phyloP scores from a whole-genome alignment of 1,284 basidiomycete genomes.

The Ustilago esculenta region DNA sequence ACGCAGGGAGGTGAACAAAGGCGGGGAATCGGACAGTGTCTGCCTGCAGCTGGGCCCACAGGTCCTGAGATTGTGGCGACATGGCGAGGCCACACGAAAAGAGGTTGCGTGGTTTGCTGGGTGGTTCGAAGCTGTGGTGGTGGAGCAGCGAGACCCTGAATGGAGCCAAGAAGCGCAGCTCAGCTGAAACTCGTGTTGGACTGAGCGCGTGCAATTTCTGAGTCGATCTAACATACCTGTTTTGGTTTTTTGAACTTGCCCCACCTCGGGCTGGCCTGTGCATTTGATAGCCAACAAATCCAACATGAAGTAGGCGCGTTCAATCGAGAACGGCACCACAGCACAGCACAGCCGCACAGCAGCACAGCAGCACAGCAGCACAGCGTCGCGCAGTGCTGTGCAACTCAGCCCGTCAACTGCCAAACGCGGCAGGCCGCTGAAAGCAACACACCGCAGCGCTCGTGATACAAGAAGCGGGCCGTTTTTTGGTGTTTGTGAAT shows the following conservation, averaged over 20 bases:
- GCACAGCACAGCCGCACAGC: not conserved
- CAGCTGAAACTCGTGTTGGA: not conserved
- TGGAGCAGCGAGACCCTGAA: constrained; percentile 1
- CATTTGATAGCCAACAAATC: too few species aligned
- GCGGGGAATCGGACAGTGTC: constrained; percentile 14
- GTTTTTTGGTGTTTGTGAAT: too few species aligned
- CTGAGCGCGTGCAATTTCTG: too few species aligned
- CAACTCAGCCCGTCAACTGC: not conserved
- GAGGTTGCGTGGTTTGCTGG: not conserved
- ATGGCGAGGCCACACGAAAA: constrained; percentile 4
- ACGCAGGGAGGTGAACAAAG: constrained; percentile 20
- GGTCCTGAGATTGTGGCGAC: not conserved
- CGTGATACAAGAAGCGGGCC: too few species aligned
- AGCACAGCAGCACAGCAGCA: constrained; percentile 1
- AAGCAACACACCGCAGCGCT: too few species aligned
- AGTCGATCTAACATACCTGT: too few species aligned
- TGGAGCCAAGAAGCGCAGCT: not conserved
- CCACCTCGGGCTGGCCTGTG: too few species aligned
- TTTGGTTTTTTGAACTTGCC: too few species aligned
- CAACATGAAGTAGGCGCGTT: too few species aligned
- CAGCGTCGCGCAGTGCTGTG: not conserved
- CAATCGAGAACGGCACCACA: too few species aligned
- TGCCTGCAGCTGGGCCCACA: not conserved
- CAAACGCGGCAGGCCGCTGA: constrained; percentile 3
- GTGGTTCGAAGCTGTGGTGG: not conserved